These are phyloP conservation scores for Sphaceloma murrayae DNA, from an alignment of 2,329 filamentous ascomycete species.

Conservation along the genomic window DNA sequence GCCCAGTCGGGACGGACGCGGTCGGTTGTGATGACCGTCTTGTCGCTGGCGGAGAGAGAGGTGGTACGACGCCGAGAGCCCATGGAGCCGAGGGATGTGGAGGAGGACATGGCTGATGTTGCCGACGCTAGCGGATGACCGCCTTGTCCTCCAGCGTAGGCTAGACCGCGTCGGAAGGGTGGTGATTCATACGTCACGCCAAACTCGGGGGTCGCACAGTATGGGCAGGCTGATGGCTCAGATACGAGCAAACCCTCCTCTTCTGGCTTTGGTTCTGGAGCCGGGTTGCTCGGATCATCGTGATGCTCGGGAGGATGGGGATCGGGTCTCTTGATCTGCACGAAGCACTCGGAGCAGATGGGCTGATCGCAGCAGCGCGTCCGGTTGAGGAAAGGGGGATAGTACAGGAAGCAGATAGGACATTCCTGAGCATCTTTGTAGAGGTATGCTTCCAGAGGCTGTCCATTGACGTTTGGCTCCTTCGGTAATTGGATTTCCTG, in stretches of 20 bases:
- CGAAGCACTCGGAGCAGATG: conserved; percentile 97
- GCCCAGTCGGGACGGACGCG: conserved; percentile 90
- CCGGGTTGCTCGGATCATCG: conserved; percentile 29
- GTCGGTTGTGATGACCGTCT: conserved; percentile 85
- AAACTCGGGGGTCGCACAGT: conserved; percentile 90
- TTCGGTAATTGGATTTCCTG: conserved; percentile 70
- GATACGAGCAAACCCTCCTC: conserved; percentile 64
- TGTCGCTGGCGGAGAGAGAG: conserved; percentile 70
- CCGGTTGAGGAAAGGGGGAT: conserved; percentile 86
- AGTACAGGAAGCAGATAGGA: conserved; percentile 93
- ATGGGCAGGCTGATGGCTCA: conserved; percentile 85
- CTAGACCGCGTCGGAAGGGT: conserved; percentile 73
- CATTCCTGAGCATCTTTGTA: conserved; percentile 90
- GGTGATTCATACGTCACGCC: conserved; percentile 91
- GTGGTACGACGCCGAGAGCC: conserved; percentile 50
- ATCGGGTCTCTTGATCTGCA: conserved; percentile 92
- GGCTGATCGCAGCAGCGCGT: conserved; percentile 92
- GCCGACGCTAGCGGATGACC: conserved; percentile 44
- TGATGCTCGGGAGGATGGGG: conserved; percentile 79
- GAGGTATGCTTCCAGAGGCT: conserved; percentile 80
- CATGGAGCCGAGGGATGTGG: conserved; percentile 55
- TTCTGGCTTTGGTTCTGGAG: conserved; percentile 30
- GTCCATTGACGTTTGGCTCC: conserved; percentile 88
- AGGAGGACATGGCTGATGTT: conserved; percentile 72
- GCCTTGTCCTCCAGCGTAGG: conserved; percentile 46